These are phyloP conservation scores for Lepiota venenata DNA, from an alignment of 768 basidiomycete genomes.

Conservation along the genomic window DNA sequence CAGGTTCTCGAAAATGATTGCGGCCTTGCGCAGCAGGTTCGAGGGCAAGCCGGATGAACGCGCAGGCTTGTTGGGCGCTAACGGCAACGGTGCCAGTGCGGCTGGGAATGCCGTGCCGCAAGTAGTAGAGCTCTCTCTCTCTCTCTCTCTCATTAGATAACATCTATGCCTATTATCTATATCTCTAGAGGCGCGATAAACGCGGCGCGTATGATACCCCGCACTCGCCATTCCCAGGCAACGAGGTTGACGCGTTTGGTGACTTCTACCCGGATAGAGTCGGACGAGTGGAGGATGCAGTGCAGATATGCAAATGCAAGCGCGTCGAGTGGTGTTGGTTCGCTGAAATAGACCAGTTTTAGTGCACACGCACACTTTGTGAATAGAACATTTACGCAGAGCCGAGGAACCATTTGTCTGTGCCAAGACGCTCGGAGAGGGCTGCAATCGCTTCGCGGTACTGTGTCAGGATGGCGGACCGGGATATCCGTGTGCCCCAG, in stretches of 20 bases:
- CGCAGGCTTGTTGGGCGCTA: slow-evolving; percentile 16
- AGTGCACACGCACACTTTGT: neutral
- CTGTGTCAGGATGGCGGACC: slow-evolving; percentile 45
- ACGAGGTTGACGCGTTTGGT: slow-evolving; percentile 73
- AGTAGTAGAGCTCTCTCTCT: too few relatives aligned
- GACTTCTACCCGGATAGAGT: slow-evolving; percentile 56
- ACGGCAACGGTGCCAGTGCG: slow-evolving; percentile 7
- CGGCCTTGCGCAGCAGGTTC: slow-evolving; percentile 63
- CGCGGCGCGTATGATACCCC: slow-evolving; percentile 50
- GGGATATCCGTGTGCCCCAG: slow-evolving; percentile 55
- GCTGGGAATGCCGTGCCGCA: neutral
- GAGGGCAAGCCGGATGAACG: slow-evolving; percentile 9
- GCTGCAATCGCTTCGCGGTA: slow-evolving; percentile 72
- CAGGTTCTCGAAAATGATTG: slow-evolving; percentile 78
- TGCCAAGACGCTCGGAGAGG: slow-evolving; percentile 71
- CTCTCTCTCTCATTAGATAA: too few relatives aligned
- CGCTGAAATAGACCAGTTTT: slow-evolving; percentile 32
- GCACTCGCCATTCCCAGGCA: slow-evolving; percentile 74
- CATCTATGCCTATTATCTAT: too few relatives aligned
- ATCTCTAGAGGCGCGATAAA: slow-evolving; percentile 29
- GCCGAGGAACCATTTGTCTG: slow-evolving; percentile 78
- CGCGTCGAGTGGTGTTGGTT: slow-evolving; percentile 79
- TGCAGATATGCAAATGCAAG: slow-evolving; percentile 82
- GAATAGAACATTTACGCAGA: slow-evolving; percentile 49
- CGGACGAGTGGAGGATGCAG: slow-evolving; percentile 48